A percentile compares a stretch with the other conserved stretches of the same genome.
These are phyloP conservation scores for Metarhizium humberi DNA, from an alignment of 2,329 filamentous ascomycete genomes.

Conservation along the genomic window DNA sequence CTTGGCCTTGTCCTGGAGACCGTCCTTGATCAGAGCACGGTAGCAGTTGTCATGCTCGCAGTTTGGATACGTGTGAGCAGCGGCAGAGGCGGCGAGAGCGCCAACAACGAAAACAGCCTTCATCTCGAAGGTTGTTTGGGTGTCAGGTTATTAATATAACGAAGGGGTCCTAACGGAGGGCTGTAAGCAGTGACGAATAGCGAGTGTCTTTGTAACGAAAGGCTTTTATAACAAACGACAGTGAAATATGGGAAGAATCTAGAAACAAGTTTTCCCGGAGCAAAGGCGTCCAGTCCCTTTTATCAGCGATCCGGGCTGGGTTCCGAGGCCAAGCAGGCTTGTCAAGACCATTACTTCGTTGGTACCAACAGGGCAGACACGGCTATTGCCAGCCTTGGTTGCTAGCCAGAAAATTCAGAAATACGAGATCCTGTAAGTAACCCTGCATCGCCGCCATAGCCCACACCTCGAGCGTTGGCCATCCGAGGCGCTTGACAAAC, in stretches of 20 bases:
- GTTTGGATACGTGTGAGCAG: constrained; percentile 18
- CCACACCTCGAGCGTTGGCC: not conserved
- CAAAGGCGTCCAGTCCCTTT: constrained; percentile 1
- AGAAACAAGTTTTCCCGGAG: not conserved
- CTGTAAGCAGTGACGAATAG: not conserved
- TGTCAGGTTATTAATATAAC: constrained; percentile 2
- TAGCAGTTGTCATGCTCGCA: constrained; percentile 26
- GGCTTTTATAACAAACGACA: constrained; percentile 1
- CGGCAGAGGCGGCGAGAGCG: constrained; percentile 21
- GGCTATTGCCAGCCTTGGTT: not conserved
- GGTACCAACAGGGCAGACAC: not conserved
- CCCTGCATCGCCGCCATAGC: constrained; percentile 7
- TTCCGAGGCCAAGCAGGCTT: not conserved
- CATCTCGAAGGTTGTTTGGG: constrained; percentile 16
- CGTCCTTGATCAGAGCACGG: constrained; percentile 23
- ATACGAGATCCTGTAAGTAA: constrained; percentile 11
- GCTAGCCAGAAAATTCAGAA: not conserved
- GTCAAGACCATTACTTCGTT: not conserved
- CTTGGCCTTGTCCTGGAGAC: constrained; percentile 19
- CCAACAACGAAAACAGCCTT: constrained; percentile 21
- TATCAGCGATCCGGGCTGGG: constrained; percentile 1
- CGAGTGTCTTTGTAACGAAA: constrained; percentile 5
- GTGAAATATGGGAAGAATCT: not conserved
- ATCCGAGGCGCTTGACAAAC: not conserved
- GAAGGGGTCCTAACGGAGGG: constrained; percentile 14